These are phyloP conservation scores for Kluyveromyces lactis DNA, from an alignment of 805 yeast genomes.

Conservation along the genomic window DNA sequence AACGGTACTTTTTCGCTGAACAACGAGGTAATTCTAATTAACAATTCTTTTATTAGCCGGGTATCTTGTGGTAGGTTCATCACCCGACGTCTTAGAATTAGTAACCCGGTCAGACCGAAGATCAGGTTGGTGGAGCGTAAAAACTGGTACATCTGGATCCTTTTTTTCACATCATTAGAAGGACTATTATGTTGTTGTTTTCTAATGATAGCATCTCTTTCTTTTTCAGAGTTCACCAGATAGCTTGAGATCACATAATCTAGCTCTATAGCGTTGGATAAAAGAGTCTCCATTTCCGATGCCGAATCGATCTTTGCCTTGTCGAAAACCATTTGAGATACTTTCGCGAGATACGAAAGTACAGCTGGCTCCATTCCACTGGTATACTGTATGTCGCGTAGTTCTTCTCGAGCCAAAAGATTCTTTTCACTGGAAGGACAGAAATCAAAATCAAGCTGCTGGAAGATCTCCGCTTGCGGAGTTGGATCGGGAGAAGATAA, in stretches of 20 bases:
- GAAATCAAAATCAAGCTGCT: constrained; percentile 5
- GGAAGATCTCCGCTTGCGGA: not conserved
- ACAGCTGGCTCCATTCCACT: constrained; percentile 60
- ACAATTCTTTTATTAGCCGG: constrained; percentile 36
- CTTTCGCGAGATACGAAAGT: constrained; percentile 48
- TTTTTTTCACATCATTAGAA: not conserved
- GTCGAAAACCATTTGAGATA: constrained; percentile 33
- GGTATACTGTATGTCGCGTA: constrained; percentile 47
- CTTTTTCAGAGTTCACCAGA: constrained; percentile 18
- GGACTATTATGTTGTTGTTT: constrained; percentile 4
- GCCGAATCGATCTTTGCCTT: constrained; percentile 9
- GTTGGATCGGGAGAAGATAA: constrained; percentile 41
- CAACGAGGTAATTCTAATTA: constrained; percentile 8
- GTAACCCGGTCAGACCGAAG: constrained; percentile 44
- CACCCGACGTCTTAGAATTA: constrained; percentile 52
- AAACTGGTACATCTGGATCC: constrained; percentile 13
- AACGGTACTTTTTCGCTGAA: constrained; percentile 9
- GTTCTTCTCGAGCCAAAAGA: constrained; percentile 11
- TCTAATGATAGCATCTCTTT: constrained; percentile 15
- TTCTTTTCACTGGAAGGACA: constrained; percentile 17
- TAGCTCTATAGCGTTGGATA: constrained; percentile 33
- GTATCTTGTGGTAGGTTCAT: constrained; percentile 41
- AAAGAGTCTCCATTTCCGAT: constrained; percentile 5
- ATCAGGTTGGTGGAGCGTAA: constrained; percentile 43
- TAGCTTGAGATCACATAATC: constrained; percentile 27